Evolutionary conservation across 1,284 basidiomycete species (phyloP).

Genomic region (Blastosporella zonata): DNA sequence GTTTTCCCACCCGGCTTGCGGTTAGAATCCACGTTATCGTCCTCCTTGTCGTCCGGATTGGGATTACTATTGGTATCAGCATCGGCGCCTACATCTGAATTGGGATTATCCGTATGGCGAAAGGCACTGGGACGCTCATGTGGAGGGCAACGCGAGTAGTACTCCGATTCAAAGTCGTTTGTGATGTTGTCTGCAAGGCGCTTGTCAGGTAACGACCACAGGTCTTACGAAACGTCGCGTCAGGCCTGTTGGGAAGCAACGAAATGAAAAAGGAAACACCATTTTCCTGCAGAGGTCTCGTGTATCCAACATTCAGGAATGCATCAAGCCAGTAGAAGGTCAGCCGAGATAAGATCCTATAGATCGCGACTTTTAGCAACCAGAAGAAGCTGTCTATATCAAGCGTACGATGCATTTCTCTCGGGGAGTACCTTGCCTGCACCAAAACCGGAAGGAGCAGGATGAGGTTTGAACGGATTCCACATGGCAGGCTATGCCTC

Average conservation of each 20-base stretch:
- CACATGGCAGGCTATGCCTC: too few species aligned
- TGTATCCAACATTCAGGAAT: slow-evolving; percentile 39
- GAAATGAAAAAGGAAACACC: slow-evolving; percentile 24
- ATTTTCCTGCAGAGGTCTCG: slow-evolving; percentile 39
- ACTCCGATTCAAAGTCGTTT: slow-evolving; percentile 12
- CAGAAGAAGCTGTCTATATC: neutral
- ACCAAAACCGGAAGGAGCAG: slow-evolving; percentile 24
- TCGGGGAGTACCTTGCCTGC: slow-evolving; percentile 24
- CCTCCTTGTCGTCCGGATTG: neutral
- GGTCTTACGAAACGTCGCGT: slow-evolving; percentile 5
- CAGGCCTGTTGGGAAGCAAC: neutral
- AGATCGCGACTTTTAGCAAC: neutral
- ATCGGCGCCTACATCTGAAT: neutral
- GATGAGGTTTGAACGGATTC: slow-evolving; percentile 22
- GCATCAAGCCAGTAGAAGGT: slow-evolving; percentile 39
- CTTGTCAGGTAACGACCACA: slow-evolving; percentile 18
- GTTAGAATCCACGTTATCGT: slow-evolving; percentile 2
- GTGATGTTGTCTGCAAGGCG: slow-evolving; percentile 14
- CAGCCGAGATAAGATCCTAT: slow-evolving; percentile 34
- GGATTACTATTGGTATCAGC: neutral
- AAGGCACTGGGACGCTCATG: slow-evolving; percentile 10
- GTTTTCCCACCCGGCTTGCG: neutral
- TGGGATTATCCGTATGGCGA: neutral
- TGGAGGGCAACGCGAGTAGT: slow-evolving; percentile 15
- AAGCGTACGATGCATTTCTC: slow-evolving; percentile 22